Base-by-base conservation (phyloP, 208 protist species). In the Trypanosomatidae sp. region DNA sequence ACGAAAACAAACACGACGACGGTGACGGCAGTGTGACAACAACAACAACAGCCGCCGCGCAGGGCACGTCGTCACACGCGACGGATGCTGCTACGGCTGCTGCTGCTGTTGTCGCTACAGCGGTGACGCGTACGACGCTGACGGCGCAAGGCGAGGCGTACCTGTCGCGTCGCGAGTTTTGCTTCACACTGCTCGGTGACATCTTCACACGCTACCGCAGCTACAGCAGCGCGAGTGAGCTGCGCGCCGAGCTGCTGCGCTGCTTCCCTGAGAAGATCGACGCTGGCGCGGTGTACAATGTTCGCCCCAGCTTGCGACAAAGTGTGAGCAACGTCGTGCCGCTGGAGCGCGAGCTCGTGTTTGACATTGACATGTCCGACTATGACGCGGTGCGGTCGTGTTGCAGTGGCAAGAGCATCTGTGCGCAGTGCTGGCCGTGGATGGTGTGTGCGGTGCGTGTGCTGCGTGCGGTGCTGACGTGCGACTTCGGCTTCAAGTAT, bases 281-380 rank as follows among this genome's bases (percentile, higher is more conserved):
- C 51, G 80, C 84, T 10, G 85, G 85, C 8, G 85, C 81, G 2
- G 81, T 94, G 24, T 94, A 90, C 66, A 85, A 73, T 28, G 73
- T 90, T 30, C 76, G 78, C 0, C 81, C 80, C 0, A 89, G 74
- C 52, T 73, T 90, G 45, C 92, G 92, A 49, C 77, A 88, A 37
- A 56, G 57, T 15, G 66, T 66, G n/a, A 45, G 52, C n/a, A 77
- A 88, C 46, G 66, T 88, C 24, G 50, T 73, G 6, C 71, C 92
- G 2, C 43, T 85, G 4, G 78, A 98, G 64, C 94, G 94, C 11
- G 97, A 99, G 65, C 76, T 99, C 1, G 92, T 99, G 4, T 98
- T 99, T 55, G 98, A 99, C 92, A 99, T 99, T 59, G 98, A 99
- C 74, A 97, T 99, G 74, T 96, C 92, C 28, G 98, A 99, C 68